A percentile compares a stretch with the other conserved stretches of the same genome.
These are phyloP conservation scores for Jatropha podagrica DNA, from an alignment of 441 rosid species.

Conservation along the genomic window DNA sequence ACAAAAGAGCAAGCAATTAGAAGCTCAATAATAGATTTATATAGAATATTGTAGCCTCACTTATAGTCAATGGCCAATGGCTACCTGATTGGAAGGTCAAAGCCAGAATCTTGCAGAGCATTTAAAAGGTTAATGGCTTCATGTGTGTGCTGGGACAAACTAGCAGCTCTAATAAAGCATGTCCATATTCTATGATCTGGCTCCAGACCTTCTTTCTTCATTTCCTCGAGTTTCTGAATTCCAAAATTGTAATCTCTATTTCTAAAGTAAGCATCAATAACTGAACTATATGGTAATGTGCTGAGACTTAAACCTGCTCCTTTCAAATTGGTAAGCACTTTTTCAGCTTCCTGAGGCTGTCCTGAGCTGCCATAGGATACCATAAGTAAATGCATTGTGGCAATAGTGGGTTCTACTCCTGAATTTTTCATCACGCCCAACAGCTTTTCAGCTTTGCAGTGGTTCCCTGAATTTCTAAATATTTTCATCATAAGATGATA, in stretches of 20 bases:
- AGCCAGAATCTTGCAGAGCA: constrained; percentile 71
- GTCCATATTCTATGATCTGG: constrained; percentile 97
- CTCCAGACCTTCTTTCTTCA: constrained; percentile 76
- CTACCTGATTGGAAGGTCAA: constrained; percentile 86
- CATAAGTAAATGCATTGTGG: constrained; percentile 98
- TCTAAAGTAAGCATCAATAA: constrained; percentile 84
- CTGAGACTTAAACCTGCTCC: constrained; percentile 61
- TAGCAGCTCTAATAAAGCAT: constrained; percentile 90
- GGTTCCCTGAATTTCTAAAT: constrained; percentile 65
- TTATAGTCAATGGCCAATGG: constrained; percentile 9
- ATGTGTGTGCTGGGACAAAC: constrained; percentile 50
- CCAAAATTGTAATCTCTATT: constrained; percentile 68
- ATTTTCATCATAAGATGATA: constrained; percentile 95
- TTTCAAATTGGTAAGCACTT: constrained; percentile 70
- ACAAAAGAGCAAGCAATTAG: constrained; percentile 28
- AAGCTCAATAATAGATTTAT: neutral
- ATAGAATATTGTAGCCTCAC: neutral
- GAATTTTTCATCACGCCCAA: constrained; percentile 73
- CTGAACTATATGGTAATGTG: constrained; percentile 79
- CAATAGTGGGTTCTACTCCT: constrained; percentile 74
- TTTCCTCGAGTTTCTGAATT: constrained; percentile 67
- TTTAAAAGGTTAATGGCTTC: constrained; percentile 66
- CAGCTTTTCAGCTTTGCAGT: constrained; percentile 74
- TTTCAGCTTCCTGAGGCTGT: constrained; percentile 86
- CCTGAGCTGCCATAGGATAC: constrained; percentile 88